Base-by-base conservation (phyloP, 441 rosid species). In the Arabidopsis lyrata region DNA sequence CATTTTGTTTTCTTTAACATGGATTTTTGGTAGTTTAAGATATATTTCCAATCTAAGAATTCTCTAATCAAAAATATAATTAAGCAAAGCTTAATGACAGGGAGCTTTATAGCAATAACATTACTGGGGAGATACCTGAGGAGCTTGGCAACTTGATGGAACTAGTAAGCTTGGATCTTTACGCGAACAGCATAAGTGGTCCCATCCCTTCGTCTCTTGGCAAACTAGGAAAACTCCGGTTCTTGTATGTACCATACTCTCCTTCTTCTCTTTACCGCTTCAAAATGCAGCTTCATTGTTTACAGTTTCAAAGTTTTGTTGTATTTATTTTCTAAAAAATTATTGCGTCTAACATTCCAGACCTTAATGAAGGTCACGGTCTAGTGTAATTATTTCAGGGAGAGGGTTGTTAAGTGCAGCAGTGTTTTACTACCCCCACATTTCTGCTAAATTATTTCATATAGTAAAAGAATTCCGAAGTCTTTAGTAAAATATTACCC, bases 121-220 rank as follows among this genome's bases (percentile, higher is more conserved):
- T 95, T 65, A 88, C 87, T 68, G 97, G 99, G 73, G 65, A 0
- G 59, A 80, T 93, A 64, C 97, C 97, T 10, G 89, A 85, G 41
- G 96, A 93, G 82, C 92, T 93, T 73, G 98, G 98, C 27, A 85
- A 76, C 59, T 80, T 94, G 85, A 81, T 84, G 62, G 84, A 73
- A 75, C 82, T 94, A 82, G 96, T 94, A 80, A 91, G 95, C 90
- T 85, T 94, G 87, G 98, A 94, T 86, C 96, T 91, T 82, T 91
- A 86, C 79, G 63, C 84, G 83, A 94, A 94, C 85, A 63, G n/a
- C 0, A 77, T 94, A 83, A 70, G 4, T 24, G 97, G 97, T 63
- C 70, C 18, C 20, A 92, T 94, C 63, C 99, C 99, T 56, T 48
- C 72, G 35, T 84, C 97, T 18, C 78, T 94, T 77, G 86, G 90